Percentiles rank a stretch among this genome's conserved stretches.
These are phyloP conservation scores for Didymellaceae sp. DNA, from an alignment of 2,329 filamentous ascomycete species.

Conservation along the genomic window DNA sequence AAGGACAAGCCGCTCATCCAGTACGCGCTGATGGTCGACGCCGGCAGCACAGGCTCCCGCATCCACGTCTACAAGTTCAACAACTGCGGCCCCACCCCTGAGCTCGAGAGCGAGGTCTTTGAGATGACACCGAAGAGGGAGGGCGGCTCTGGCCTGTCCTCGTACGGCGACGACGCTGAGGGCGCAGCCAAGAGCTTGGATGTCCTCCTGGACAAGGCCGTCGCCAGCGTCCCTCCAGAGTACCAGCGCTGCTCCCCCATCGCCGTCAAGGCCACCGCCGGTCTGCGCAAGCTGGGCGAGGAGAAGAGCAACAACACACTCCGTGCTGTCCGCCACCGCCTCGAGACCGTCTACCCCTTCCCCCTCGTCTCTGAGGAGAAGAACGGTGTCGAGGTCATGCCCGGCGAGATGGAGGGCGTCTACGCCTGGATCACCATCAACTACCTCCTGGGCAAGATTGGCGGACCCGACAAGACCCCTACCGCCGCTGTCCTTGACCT, in stretches of 20 bases:
- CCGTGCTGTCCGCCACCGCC: slow-evolving; percentile 78
- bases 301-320: slow-evolving; percentile 85
- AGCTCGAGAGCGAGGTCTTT: slow-evolving; percentile 91
- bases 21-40: slow-evolving; percentile 98
- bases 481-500: slow-evolving; percentile 97
- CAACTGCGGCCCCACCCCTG: slow-evolving; percentile 94
- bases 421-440: slow-evolving; percentile 99
- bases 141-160: slow-evolving; percentile 80
- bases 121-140: slow-evolving; percentile 88
- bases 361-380: slow-evolving; percentile 86
- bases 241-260: slow-evolving; percentile 91
- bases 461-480: slow-evolving; percentile 84
- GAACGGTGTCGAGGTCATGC: slow-evolving; percentile 94
- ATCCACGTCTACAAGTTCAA: slow-evolving; percentile 99
- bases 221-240: slow-evolving; percentile 83
- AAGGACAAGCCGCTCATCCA: slow-evolving; percentile 93
- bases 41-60: slow-evolving; percentile 94
- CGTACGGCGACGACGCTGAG: slow-evolving; percentile 84
- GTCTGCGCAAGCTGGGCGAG: slow-evolving; percentile 82
- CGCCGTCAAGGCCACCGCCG: slow-evolving; percentile 97
- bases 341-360: slow-evolving; percentile 93
- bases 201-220: slow-evolving; percentile 81
- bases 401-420: slow-evolving; percentile 94
- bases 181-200: slow-evolving; percentile 91
- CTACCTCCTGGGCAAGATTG: slow-evolving; percentile 97